Base-by-base conservation (phyloP, 169 alveolate genomes). In the Plasmodium falciparum region DNA sequence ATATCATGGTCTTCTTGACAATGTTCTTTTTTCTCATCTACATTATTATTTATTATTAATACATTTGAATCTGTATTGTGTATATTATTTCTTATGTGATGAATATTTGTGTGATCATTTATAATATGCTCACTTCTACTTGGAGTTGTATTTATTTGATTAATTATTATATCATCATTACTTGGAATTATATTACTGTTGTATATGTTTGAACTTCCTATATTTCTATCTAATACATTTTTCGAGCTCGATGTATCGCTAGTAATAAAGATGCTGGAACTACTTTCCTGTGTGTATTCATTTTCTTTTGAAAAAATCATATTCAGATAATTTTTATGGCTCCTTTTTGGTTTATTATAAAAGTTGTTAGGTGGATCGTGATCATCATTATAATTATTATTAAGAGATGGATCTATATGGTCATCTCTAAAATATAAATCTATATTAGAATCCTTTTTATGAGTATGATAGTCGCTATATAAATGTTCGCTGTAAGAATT, bases 281-380 rank as follows among this genome's bases (percentile, higher is more conserved):
- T 80, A 15, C 54, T 62, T 33, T 80, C 90, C 11, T 39, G 47
- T 15, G 76, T 69, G n/a, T 69, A 80, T 69, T 80, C 90, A 24
- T 69, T 20, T 17, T 80, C 90, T n/a, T 80, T 33, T 54, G 90
- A 78, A 80, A 69, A 69, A 20, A 80, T 61, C 58, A 80, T 58
- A 17, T 66, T 54, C 24, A 54, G 43, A 58, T 58, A 52, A n/a
- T 76, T 56, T 20, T 66, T 49, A 50, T 74, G 29, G 20, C 26
- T 67, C 56, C 13, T 50, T 33, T 67, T 29, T 29, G 7, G 15
- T n/a, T 67, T 67, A 39, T 67, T 67, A 39, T 11, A 39, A 0
- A 7, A 5, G 47, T 39, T 39, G 2, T 39, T 39, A 39, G 45
- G 13, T 45, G 58, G 24, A 13, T 26, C 4, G 22, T 66, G 0